Evolutionary conservation across 225 moss, liverwort and hornwort species (phyloP), one percentile per base, ranked within the genome.

Genomic region (Climacium dendroides): DNA sequence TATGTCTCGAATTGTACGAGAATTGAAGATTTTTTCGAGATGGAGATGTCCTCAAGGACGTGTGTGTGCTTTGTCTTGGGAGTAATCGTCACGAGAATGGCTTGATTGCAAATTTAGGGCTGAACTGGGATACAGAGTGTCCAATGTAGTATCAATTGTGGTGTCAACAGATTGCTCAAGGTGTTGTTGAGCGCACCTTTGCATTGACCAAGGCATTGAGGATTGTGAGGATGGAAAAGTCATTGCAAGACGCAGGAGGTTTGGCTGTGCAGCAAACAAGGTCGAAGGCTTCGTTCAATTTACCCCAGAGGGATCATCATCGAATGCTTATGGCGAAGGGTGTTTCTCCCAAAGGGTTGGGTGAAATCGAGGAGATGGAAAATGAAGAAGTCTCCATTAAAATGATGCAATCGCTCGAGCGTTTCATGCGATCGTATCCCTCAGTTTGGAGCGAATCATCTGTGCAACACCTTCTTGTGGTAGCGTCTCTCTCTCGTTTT

Each of bases 401-500:
- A 47, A 89, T 90, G 89, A 87, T 91, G 37, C 90, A 89, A 67
- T 81, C 87, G 48, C 86, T 93, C n/a, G 89, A 93, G 79, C 80
- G 85, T 12, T 91, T 90, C 62, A 93, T 93, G 91, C 85, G 87
- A 62, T 85, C 72, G 39, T 84, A 93, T 79, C 93, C 91, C 76
- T 62, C 64, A 25, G 78, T 91, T 41, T 93, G 91, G 93, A 87
- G 72, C 53, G 91, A 93, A 59, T 79, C 89, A 12, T 84, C 91
- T 28, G 83, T 87, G 43, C 89, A 93, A 45, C 90, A 87, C 41
- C 90, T 91, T 57, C 91, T 93, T 54, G 90, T 87, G 93, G 93
- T 93, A 85, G 41, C 45, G 24, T 74, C 80, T 65, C 48, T 71
- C 26, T 62, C 83, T 86, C 71, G 5, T 47, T 83, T 32, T 57